Evolutionary conservation across 177 flowering plant species (phyloP), one percentile per base, ranked within the genome.

Genomic region (Vitis hybrid): DNA sequence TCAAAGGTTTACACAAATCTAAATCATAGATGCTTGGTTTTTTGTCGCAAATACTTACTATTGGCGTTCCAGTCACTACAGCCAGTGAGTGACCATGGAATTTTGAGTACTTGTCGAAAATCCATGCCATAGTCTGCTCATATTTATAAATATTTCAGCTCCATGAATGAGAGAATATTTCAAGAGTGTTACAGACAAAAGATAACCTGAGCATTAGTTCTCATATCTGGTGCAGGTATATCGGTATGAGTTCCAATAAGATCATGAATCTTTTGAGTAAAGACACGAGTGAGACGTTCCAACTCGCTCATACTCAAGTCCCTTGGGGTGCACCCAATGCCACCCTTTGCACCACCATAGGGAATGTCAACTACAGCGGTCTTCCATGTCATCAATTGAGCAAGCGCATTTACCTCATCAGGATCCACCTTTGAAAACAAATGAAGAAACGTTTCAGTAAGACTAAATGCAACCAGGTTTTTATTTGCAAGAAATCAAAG

Each of bases 31-130:
- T 35, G 46, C 46, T 35, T 3, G 2, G 27, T 24, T 24, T 24
- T 24, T 24, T 24, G 3, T 24, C 3, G n/a, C 3, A 2, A 9
- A 27, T 56, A 68, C 89, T 83, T 78, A 88, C 91, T 27, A 90
- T 73, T n/a, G 90, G 90, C 79, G 88, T 90, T 68, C 92, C 86
- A 1, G 98, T 94, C 55, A 94, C 98, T 72, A 94, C 69, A 15
- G 97, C 98, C 0, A 97, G 98, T 4, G 98, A 94, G 74, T 94
- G 81, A 60, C 98, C 98, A 65, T 94, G 98, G 79, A 94, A 94
- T 65, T 94, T 94, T 9, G 98, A 94, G 82, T 94, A 90, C 69
- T 90, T 93, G 69, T 90, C 97, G 82, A 88, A 77, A 75, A 91
- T 91, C 97, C 97, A 91, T 27, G 97, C 97, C 97, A 91, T 91